A percentile compares a stretch with the other conserved stretches of the same genome.
Conservation (phyloP, 805 yeast species). For the Ogataea thermomethanolica region DNA sequence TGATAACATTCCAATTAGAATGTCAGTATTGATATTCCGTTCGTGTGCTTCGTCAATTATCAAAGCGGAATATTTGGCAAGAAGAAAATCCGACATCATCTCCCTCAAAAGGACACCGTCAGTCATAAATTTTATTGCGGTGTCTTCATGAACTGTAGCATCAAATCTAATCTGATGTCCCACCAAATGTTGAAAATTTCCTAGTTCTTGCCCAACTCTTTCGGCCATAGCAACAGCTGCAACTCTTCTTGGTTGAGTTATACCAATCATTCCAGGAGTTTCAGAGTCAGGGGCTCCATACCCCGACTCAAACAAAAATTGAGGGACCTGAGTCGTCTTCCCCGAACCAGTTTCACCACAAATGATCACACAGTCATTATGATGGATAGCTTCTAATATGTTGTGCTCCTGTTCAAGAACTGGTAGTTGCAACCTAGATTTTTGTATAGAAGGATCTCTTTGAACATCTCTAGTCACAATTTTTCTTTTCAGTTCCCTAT, state of each 20-base stretch:
- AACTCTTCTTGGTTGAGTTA: constrained; percentile 93
- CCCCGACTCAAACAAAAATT: constrained; percentile 89
- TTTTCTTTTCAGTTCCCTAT: constrained; percentile 50
- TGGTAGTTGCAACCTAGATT: constrained; percentile 69
- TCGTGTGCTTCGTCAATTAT: constrained; percentile 98
- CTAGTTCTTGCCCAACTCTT: constrained; percentile 74
- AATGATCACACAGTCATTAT: constrained; percentile 82
- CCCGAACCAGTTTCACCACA: constrained; percentile 99
- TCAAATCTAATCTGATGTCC: constrained; percentile 85
- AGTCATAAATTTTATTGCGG: constrained; percentile 85
- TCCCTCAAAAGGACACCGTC: constrained; percentile 93
- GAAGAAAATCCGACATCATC: constrained; percentile 81
- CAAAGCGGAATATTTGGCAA: constrained; percentile 79
- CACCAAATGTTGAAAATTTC: constrained; percentile 65
- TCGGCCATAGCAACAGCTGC: constrained; percentile 91
- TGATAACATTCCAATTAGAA: constrained; percentile 89
- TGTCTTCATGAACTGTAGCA: constrained; percentile 56
- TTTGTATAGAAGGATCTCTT: constrained; percentile 64
- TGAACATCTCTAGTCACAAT: constrained; percentile 66
- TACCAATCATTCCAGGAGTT: constrained; percentile 91
- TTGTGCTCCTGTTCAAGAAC: constrained; percentile 87
- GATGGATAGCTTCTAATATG: constrained; percentile 93
- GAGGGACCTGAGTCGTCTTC: constrained; percentile 97
- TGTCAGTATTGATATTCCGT: constrained; percentile 93
- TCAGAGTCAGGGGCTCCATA: constrained; percentile 61